These are phyloP conservation scores for Radiomyces spectabilis DNA, from an alignment of 192 early-diverging fungal species.

Conservation along the genomic window DNA sequence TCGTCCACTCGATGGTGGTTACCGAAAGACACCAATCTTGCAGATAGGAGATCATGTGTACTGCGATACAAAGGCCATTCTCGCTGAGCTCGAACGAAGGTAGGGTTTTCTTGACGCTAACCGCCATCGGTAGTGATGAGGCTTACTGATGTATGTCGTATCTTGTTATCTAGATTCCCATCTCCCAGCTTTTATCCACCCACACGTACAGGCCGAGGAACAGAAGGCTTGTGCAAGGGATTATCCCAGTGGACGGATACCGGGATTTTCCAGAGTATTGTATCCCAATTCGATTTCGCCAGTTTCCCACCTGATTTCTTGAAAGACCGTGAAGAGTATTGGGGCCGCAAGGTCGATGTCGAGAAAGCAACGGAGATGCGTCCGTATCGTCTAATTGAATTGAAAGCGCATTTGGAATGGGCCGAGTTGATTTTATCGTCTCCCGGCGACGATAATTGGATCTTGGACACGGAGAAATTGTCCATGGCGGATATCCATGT, in stretches of 20 bases:
- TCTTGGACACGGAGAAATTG: slow-evolving; percentile 6
- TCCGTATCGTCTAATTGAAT: neutral
- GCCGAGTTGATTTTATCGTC: neutral
- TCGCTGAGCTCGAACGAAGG: slow-evolving; percentile 16
- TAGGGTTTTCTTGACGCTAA: no score
- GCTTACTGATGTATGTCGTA: neutral
- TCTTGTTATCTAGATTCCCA: neutral
- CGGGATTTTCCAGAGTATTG: neutral
- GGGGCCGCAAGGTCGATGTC: slow-evolving; percentile 2
- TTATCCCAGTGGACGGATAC: neutral
- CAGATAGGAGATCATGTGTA: slow-evolving; percentile 21
- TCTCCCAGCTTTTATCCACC: neutral
- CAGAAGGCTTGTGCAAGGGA: neutral
- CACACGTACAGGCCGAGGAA: neutral
- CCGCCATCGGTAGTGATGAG: neutral
- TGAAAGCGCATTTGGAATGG: slow-evolving; percentile 6
- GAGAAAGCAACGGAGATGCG: neutral
- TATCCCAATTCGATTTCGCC: neutral
- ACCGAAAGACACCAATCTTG: slow-evolving; percentile 25
- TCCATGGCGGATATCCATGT: slow-evolving; percentile 14
- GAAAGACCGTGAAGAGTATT: slow-evolving; percentile 5
- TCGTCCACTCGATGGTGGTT: slow-evolving; percentile 20
- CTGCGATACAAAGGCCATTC: slow-evolving; percentile 18
- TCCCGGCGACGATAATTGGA: neutral
- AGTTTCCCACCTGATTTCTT: neutral